Evolutionary conservation across 768 basidiomycete genomes (phyloP).

Genomic region (Mycena vitilis): DNA sequence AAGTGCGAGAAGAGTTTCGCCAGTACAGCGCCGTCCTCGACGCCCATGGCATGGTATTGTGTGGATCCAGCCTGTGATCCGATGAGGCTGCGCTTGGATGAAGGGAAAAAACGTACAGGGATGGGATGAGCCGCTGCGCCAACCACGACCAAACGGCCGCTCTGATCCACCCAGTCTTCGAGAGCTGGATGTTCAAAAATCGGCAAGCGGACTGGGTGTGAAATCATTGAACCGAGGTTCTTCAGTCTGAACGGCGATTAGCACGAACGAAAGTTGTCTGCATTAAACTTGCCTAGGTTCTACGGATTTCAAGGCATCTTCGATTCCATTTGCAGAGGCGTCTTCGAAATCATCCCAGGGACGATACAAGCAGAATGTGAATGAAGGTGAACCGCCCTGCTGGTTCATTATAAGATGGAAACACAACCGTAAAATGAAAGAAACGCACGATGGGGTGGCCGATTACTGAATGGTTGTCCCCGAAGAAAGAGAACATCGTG

Average conservation of each 20-base stretch:
- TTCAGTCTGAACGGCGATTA: slow-evolving; percentile 43
- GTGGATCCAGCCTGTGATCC: slow-evolving; percentile 57
- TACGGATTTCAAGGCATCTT: slow-evolving; percentile 41
- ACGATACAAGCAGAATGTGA: slow-evolving; percentile 47
- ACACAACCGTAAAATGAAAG: not conserved
- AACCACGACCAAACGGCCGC: slow-evolving; percentile 59
- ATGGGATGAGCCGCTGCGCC: slow-evolving; percentile 69
- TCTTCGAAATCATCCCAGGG: slow-evolving; percentile 44
- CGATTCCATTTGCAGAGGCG: slow-evolving; percentile 47
- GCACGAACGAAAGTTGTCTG: not conserved
- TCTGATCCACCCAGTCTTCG: slow-evolving; percentile 65
- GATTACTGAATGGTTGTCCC: slow-evolving; percentile 44
- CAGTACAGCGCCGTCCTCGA: slow-evolving; percentile 75
- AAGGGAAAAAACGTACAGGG: slow-evolving; percentile 51
- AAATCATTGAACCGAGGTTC: slow-evolving; percentile 51
- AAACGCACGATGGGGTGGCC: slow-evolving; percentile 47
- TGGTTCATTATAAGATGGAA: slow-evolving; percentile 26
- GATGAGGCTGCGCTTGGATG: not conserved
- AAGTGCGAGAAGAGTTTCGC: slow-evolving; percentile 72
- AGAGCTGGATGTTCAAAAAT: slow-evolving; percentile 53
- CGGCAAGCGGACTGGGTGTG: slow-evolving; percentile 49
- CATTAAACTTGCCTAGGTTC: slow-evolving; percentile 50
- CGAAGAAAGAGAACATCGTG: slow-evolving; percentile 51
- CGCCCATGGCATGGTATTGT: slow-evolving; percentile 60
- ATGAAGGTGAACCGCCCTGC: slow-evolving; percentile 51